Conservation (phyloP, 345 rosid genomes). For the Camelina sativa region DNA sequence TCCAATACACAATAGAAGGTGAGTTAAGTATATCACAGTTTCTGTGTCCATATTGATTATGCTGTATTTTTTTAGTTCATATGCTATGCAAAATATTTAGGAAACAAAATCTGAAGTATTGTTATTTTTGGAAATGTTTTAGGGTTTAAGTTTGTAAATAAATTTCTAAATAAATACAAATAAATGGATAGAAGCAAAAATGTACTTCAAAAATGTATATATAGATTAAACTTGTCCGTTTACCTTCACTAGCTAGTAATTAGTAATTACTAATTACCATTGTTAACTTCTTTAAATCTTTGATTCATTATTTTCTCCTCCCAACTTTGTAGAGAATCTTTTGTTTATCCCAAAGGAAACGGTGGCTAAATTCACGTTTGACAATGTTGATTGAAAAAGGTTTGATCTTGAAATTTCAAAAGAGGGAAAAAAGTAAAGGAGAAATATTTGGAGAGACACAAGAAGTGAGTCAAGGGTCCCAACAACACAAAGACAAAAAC, state of each 20-base stretch:
- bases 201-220: too few species aligned
- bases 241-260: background rate
- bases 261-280: background rate
- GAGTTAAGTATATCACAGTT: too few species aligned
- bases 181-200: too few species aligned
- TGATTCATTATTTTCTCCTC: background rate
- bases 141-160: too few species aligned
- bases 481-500: conserved; percentile 27
- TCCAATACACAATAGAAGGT: too few species aligned
- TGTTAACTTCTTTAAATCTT: background rate
- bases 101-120: too few species aligned
- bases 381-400: conserved; percentile 37
- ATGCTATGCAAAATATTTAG: too few species aligned
- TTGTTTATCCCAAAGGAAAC: conserved; percentile 31
- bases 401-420: conserved; percentile 37
- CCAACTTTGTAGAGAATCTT: conserved; percentile 30
- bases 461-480: conserved; percentile 38
- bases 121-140: too few species aligned
- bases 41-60: too few species aligned
- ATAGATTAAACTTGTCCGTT: background rate
- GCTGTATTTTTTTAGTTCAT: too few species aligned
- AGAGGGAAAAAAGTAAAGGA: conserved; percentile 11
- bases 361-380: conserved; percentile 34
- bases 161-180: too few species aligned
- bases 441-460: conserved; percentile 21